phyloP scores from a whole-genome alignment of 352 stramenopile species.

The Phytophthora citrophthora region DNA sequence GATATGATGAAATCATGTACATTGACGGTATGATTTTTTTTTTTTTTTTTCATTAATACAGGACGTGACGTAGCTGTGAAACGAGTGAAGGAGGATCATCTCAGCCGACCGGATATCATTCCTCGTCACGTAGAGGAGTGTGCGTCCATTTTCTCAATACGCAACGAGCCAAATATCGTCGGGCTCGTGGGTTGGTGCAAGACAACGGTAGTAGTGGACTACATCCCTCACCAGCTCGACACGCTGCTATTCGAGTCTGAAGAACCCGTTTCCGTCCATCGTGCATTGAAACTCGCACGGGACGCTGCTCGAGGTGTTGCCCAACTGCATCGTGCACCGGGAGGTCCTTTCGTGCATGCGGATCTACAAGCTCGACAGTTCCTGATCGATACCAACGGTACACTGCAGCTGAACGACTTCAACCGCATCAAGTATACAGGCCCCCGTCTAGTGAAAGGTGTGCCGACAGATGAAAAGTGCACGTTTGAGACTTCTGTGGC shows the following conservation, averaged over 20 bases:
- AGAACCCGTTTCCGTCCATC: slow-evolving; percentile 49
- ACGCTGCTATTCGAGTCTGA: slow-evolving; percentile 62
- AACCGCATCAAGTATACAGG: slow-evolving; percentile 83
- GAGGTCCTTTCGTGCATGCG: slow-evolving; percentile 77
- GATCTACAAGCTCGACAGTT: slow-evolving; percentile 87
- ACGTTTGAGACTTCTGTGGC: slow-evolving; percentile 64
- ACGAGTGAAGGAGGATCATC: slow-evolving; percentile 64
- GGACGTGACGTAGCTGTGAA: slow-evolving; percentile 71
- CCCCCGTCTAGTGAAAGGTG: slow-evolving; percentile 39
- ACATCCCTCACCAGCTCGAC: slow-evolving; percentile 67
- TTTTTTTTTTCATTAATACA: slow-evolving; percentile 25
- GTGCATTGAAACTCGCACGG: slow-evolving; percentile 51
- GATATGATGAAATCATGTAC: not conserved
- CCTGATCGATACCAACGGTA: slow-evolving; percentile 62
- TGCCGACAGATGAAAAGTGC: slow-evolving; percentile 52
- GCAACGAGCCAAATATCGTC: slow-evolving; percentile 75
- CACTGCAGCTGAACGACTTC: slow-evolving; percentile 80
- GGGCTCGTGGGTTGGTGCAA: slow-evolving; percentile 78
- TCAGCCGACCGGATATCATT: slow-evolving; percentile 68
- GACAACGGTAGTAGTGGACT: slow-evolving; percentile 78
- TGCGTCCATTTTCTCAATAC: slow-evolving; percentile 69
- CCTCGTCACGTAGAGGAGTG: slow-evolving; percentile 77
- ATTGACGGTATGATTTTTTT: slow-evolving; percentile 2
- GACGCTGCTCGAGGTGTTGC: slow-evolving; percentile 68
- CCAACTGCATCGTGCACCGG: slow-evolving; percentile 66